These are phyloP conservation scores for Corinectria fuckeliana DNA, from an alignment of 2,329 filamentous ascomycete species.

Conservation along the genomic window DNA sequence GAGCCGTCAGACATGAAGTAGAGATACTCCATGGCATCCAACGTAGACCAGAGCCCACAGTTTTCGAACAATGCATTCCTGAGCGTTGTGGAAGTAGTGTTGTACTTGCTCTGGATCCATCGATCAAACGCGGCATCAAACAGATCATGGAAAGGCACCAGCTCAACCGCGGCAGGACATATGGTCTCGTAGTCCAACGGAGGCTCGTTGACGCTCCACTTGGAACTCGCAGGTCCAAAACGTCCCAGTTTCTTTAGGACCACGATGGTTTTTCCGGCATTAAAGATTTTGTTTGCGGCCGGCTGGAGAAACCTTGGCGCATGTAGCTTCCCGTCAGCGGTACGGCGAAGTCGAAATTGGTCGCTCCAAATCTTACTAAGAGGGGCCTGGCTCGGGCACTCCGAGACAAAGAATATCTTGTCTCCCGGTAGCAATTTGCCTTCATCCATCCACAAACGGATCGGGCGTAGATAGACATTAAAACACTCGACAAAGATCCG, in stretches of 20 bases:
- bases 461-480: constrained; percentile 79
- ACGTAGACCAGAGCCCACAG: constrained; percentile 69
- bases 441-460: constrained; percentile 83
- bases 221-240: constrained; percentile 46
- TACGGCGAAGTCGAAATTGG: constrained; percentile 71
- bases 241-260: constrained; percentile 77
- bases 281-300: constrained; percentile 76
- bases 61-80: constrained; percentile 70
- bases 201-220: constrained; percentile 46
- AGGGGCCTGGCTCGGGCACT: constrained; percentile 62
- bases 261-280: constrained; percentile 85
- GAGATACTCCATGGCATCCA: constrained; percentile 72
- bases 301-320: constrained; percentile 78
- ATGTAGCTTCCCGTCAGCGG: constrained; percentile 65
- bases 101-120: constrained; percentile 81
- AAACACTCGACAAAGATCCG: constrained; percentile 82
- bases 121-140: constrained; percentile 73
- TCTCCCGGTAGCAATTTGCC: constrained; percentile 72
- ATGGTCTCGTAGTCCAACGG: constrained; percentile 64
- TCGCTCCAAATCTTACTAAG: constrained; percentile 76
- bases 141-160: constrained; percentile 76
- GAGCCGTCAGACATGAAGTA: constrained; percentile 81
- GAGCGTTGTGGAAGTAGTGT: constrained; percentile 70
- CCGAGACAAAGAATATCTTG: constrained; percentile 77
- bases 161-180: constrained; percentile 52